Base-by-base conservation (phyloP, 805 yeast genomes). In the Kockiozyma suomiensis region DNA sequence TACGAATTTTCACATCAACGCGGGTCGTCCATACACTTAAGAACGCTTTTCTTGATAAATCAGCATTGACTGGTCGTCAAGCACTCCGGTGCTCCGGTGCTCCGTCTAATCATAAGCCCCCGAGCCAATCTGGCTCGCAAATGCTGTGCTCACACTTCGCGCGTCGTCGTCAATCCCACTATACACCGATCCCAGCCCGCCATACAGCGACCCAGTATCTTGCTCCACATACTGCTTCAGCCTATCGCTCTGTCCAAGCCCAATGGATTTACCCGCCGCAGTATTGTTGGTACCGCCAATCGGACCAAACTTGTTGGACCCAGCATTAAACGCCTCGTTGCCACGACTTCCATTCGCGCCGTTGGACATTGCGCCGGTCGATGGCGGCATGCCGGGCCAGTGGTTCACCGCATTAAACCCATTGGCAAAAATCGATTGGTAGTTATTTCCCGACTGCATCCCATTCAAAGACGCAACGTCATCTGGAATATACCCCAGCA, bases 401-500 rank as follows among this genome's bases (percentile, higher is more conserved):
- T 51, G 55, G 23, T 54, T 49, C 50, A 48, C 50, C 13, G 19
- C 45, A 25, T 45, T 50, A 41, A 43, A 64, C 19, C 67, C 67
- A 15, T 35, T 33, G 19, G 58, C 59, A 45, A 63, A 61, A 10
- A 63, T 56, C n/a, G 60, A 40, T 49, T 65, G 63, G 42, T 65
- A 63, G 42, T 47, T 50, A 17, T 52, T 32, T 4, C 48, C 30
- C 4, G 62, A 7, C 10, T 30, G 47, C 45, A 38, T 25, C 4
- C 54, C 49, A 10, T 38, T 28, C 28, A 58, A 15, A 13, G 64
- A 52, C 13, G 63, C 53, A 37, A 53, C 28, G 25, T 62, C 68
- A 26, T 72, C 74, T 8, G 76, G 66, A 33, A 59, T 75, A 59
- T 73, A 78, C 0, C 81, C 75, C 4, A 76, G 71, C 42, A 78